Evolutionary conservation across 108 stramenopile species (phyloP), one percentile per base, ranked within the genome.

Genomic region (Fistulifera solaris): DNA sequence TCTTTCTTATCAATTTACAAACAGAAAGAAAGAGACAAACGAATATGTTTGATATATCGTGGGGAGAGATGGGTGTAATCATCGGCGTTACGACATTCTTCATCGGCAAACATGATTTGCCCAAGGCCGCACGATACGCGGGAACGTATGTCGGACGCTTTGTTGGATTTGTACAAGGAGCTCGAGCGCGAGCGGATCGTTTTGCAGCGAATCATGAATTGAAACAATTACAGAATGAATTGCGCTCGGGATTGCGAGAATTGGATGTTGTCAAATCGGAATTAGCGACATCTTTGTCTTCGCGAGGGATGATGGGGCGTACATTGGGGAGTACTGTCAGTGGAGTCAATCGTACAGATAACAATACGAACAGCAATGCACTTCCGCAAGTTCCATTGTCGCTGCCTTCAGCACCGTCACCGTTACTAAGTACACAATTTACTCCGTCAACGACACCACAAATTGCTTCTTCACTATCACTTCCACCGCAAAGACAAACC

Each of bases 91-190:
- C 70, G 14, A 28, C 75, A 6, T 65, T 75, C 18, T 44, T 85
- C 11, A 76, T 83, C 35, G 89, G 89, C 10, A 75, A 76, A 6
- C 65, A 70, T 24, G 89, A 91, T 67, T 57, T 91, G 23, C 89
- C 89, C 6, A 46, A 26, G 5, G 83, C 75, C 12, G 72, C 77
- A 40, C 78, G 72, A 42, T 65, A 76, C 12, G 61, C 80, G 0
- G 89, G 89, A 8, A 48, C 44, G 11, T 79, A 87, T 44, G 57
- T 87, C 1, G 89, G 89, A 0, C 83, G 85, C 15, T 64, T 85
- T 35, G 89, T 91, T 11, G 89, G 89, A 10, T 44, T 91, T 17
- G 48, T 91, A 15, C 89, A 87, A 54, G 89, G 89, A 17, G 89
- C 85, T 13, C 56, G 89, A 21, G 63, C 77, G 5, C 71, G 85